Conservation (phyloP, 176 grass and related monocot genomes). For the Thalia dealbata region DNA sequence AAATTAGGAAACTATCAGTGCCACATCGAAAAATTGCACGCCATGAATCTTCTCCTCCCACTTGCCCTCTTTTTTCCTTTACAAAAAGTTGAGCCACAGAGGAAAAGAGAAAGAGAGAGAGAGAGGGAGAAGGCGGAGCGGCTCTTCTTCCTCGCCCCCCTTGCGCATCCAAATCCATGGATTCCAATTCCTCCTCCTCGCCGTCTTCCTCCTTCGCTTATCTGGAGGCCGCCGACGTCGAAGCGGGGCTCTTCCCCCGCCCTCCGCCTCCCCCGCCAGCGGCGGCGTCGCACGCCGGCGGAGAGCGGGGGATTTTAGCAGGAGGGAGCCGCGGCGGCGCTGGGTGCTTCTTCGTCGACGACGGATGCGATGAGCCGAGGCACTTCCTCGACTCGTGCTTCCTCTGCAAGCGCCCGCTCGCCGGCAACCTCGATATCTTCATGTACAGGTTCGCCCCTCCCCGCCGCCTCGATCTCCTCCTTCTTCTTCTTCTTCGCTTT, state of each 20-base stretch:
- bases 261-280: background rate
- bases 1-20: too few species aligned
- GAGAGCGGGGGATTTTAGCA: background rate
- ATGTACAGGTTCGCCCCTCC: constrained; percentile 70
- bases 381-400: constrained; percentile 84
- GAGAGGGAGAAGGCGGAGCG: too few species aligned
- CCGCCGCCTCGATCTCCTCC: background rate
- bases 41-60: too few species aligned
- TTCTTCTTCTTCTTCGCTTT: background rate
- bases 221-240: background rate
- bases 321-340: background rate
- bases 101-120: too few species aligned
- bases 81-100: too few species aligned
- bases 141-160: background rate
- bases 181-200: background rate
- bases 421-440: constrained; percentile 77
- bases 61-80: too few species aligned
- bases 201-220: background rate
- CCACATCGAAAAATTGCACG: too few species aligned
- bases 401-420: constrained; percentile 78
- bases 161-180: background rate
- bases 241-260: background rate
- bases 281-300: background rate
- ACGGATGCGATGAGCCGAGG: constrained; percentile 30
- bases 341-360: constrained; percentile 18